phyloP scores from a whole-genome alignment of 768 basidiomycete genomes.

The Lactifluus echinatus region DNA sequence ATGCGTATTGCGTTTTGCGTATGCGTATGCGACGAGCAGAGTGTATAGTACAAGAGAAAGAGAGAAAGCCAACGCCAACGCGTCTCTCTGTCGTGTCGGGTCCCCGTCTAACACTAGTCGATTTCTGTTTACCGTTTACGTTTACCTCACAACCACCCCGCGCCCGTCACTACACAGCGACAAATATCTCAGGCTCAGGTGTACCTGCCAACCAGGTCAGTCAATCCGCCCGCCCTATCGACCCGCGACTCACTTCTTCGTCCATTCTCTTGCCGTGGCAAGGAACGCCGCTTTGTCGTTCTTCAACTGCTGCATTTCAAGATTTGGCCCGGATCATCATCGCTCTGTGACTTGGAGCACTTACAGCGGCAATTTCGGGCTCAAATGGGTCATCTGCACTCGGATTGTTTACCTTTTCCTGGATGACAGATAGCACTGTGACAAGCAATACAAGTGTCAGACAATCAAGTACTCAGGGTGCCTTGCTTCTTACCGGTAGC shows the following conservation, averaged over 20 bases:
- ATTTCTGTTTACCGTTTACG: too few species aligned
- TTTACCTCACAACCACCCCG: too few species aligned
- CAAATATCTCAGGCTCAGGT: slow-evolving; percentile 2
- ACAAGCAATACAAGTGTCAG: background rate
- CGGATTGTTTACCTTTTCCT: slow-evolving; percentile 83
- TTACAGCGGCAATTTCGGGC: slow-evolving; percentile 75
- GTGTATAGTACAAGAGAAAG: too few species aligned
- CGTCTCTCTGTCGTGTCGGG: too few species aligned
- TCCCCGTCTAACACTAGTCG: too few species aligned
- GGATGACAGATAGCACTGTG: slow-evolving; percentile 63
- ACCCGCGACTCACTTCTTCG: slow-evolving; percentile 57
- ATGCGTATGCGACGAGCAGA: too few species aligned
- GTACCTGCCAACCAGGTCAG: slow-evolving; percentile 11
- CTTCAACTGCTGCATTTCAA: slow-evolving; percentile 51
- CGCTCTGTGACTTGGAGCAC: slow-evolving; percentile 22
- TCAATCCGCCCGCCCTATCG: background rate
- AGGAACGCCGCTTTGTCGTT: slow-evolving; percentile 68
- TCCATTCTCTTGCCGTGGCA: slow-evolving; percentile 72
- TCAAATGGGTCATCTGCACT: slow-evolving; percentile 85
- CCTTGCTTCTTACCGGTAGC: slow-evolving; percentile 44
- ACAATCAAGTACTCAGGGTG: background rate
- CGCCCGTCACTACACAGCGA: too few species aligned
- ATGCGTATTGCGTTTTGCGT: too few species aligned
- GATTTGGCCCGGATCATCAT: background rate
- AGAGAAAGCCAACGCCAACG: too few species aligned